phyloP scores from a whole-genome alignment of 495 filamentous ascomycete species.

The Xylaria flabelliformis region DNA sequence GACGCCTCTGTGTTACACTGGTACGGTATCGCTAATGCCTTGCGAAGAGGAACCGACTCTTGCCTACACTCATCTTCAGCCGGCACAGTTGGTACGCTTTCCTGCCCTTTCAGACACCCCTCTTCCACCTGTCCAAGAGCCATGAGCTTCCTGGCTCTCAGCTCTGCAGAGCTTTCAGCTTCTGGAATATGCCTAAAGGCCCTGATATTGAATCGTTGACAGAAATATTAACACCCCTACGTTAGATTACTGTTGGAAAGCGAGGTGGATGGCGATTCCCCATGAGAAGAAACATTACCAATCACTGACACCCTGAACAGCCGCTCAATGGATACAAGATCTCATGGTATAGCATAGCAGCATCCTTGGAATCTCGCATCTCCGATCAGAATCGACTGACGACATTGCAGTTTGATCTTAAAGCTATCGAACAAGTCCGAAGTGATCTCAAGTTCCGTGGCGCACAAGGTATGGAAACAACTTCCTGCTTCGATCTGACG shows the following conservation, averaged over 20 bases:
- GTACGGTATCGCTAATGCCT: neutral
- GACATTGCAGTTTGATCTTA: conserved; percentile 62
- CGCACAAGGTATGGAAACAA: conserved; percentile 79
- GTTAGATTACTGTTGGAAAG: conserved; percentile 78
- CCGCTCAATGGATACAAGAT: conserved; percentile 84
- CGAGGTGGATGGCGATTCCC: conserved; percentile 50
- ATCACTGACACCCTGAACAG: conserved; percentile 83
- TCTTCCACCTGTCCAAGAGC: neutral
- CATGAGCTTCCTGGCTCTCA: neutral
- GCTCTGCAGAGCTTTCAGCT: neutral
- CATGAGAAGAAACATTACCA: neutral
- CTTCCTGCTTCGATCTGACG: neutral
- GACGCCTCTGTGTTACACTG: conserved; percentile 32
- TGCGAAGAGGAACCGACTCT: conserved; percentile 57
- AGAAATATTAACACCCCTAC: neutral
- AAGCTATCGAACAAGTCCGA: conserved; percentile 77
- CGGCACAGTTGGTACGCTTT: conserved; percentile 44
- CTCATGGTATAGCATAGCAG: conserved; percentile 62
- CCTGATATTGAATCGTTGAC: neutral
- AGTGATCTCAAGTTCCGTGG: conserved; percentile 83
- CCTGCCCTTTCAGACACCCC: neutral
- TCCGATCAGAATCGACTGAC: neutral
- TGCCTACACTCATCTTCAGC: conserved; percentile 87
- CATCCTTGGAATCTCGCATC: neutral
- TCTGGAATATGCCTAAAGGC: no score